phyloP scores from a whole-genome alignment of 2,329 filamentous ascomycete species.

The Colletotrichum spaethianum region DNA sequence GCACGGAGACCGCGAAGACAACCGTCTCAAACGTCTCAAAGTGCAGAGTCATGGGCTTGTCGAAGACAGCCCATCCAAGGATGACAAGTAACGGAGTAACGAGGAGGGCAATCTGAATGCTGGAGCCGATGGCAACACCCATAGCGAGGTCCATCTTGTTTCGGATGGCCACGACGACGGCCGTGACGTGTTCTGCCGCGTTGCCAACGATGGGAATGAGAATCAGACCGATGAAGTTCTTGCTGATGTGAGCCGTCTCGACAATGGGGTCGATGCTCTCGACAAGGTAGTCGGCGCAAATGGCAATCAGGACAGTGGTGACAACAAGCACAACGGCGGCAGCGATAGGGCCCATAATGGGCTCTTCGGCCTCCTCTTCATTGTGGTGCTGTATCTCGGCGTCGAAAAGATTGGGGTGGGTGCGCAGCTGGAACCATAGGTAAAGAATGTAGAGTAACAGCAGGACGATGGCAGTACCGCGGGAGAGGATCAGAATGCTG shows the following conservation, averaged over 20 bases:
- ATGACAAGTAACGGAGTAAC: conserved; percentile 87
- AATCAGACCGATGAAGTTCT: too few relatives aligned
- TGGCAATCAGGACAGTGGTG: conserved; percentile 77
- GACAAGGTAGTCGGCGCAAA: conserved; percentile 84
- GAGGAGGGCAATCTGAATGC: conserved; percentile 84
- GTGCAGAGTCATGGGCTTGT: conserved; percentile 80
- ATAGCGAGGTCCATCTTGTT: conserved; percentile 83
- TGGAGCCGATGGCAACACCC: conserved; percentile 85
- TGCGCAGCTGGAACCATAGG: conserved; percentile 82
- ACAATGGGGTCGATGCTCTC: conserved; percentile 82
- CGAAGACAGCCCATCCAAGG: conserved; percentile 82
- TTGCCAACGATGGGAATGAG: conserved; percentile 88
- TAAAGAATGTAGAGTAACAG: conserved; percentile 83
- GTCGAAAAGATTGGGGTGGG: conserved; percentile 81
- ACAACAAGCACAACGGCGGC: conserved; percentile 77
- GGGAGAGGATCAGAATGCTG: conserved; percentile 80
- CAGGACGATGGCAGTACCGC: conserved; percentile 82
- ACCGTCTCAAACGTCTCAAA: conserved; percentile 88
- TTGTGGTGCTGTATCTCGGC: conserved; percentile 56
- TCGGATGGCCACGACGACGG: conserved; percentile 82
- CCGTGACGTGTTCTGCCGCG: conserved; percentile 85
- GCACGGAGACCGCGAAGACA: conserved; percentile 81
- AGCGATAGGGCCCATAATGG: conserved; percentile 73
- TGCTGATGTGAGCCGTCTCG: conserved; percentile 77
- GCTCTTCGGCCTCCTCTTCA: conserved; percentile 57